These are phyloP conservation scores for Leishmania aethiopica DNA, from an alignment of 208 protist genomes.

Conservation along the genomic window DNA sequence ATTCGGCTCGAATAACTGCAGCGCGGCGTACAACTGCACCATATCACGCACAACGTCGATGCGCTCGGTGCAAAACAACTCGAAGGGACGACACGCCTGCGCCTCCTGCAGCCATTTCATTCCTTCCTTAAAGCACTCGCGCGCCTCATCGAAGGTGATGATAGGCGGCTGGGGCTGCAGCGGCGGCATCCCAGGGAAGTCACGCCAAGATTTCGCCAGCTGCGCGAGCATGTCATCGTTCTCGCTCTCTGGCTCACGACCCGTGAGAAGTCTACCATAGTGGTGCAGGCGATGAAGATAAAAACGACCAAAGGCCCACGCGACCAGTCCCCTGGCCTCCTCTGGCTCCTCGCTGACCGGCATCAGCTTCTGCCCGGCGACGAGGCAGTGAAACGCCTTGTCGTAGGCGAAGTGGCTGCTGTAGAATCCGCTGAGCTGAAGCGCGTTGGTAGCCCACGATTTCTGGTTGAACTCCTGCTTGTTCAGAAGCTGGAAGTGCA, in stretches of 20 bases:
- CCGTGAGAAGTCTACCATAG: slow-evolving; percentile 40
- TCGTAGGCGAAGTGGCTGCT: slow-evolving; percentile 66
- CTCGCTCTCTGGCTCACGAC: slow-evolving; percentile 4
- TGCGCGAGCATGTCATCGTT: slow-evolving; percentile 24
- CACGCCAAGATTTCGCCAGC: slow-evolving; percentile 52
- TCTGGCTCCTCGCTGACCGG: slow-evolving; percentile 48
- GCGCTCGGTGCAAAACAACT: slow-evolving; percentile 83
- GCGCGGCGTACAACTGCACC: slow-evolving; percentile 55
- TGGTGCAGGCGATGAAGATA: slow-evolving; percentile 73
- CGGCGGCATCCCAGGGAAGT: slow-evolving; percentile 66
- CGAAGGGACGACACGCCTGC: slow-evolving; percentile 80
- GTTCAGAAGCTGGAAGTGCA: slow-evolving; percentile 82
- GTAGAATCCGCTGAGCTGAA: slow-evolving; percentile 88
- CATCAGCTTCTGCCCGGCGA: slow-evolving; percentile 82
- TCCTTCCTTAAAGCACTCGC: slow-evolving; percentile 78
- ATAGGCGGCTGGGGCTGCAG: slow-evolving; percentile 41
- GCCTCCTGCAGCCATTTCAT: slow-evolving; percentile 71
- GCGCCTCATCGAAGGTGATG: slow-evolving; percentile 67
- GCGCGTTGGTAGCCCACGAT: slow-evolving; percentile 84
- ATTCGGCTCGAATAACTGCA: slow-evolving; percentile 71
- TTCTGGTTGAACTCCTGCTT: slow-evolving; percentile 77
- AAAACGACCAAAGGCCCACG: slow-evolving; percentile 78
- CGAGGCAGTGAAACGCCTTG: slow-evolving; percentile 82
- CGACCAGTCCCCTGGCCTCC: slow-evolving; percentile 63
- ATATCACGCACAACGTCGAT: slow-evolving; percentile 81